phyloP scores from a whole-genome alignment of 768 basidiomycete species.

The Leucosporidium scottii region DNA sequence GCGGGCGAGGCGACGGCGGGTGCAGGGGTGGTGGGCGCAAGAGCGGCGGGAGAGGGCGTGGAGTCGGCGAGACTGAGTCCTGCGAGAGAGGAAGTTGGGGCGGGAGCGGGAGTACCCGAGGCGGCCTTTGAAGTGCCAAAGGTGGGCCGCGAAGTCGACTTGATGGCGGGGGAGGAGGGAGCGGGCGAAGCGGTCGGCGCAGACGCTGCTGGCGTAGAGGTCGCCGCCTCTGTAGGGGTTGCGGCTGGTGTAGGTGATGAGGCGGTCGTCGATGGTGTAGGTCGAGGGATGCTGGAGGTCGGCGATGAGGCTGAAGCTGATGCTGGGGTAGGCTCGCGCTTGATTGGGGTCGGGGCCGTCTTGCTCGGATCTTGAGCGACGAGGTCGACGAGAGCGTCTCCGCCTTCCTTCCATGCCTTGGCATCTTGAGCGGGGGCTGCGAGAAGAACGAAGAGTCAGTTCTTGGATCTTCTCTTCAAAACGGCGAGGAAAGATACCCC shows the following conservation, averaged over 20 bases:
- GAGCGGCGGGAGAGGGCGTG: not conserved
- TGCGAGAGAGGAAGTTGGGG: not conserved
- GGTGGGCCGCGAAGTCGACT: not conserved
- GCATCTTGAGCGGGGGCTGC: constrained; percentile 25
- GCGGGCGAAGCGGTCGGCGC: not conserved
- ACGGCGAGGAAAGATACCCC: constrained; percentile 13
- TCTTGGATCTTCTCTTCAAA: too few species aligned
- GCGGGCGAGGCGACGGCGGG: not conserved
- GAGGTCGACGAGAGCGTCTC: constrained; percentile 8
- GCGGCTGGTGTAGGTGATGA: too few species aligned
- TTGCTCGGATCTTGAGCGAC: not conserved
- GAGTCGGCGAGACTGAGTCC: not conserved
- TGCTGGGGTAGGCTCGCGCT: not conserved
- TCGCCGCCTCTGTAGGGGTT: too few species aligned
- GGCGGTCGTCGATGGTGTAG: not conserved
- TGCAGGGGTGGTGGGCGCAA: constrained; percentile 1
- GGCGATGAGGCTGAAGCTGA: too few species aligned
- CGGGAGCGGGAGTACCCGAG: not conserved
- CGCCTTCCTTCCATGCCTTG: constrained; percentile 23
- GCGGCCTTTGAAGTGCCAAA: not conserved
- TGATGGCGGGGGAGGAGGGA: not conserved
- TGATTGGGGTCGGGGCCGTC: not conserved
- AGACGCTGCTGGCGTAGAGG: too few species aligned
- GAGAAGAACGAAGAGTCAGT: not conserved
- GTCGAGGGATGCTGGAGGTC: not conserved